A percentile compares a stretch with the other conserved stretches of the same genome.
Evolutionary conservation across 2,329 filamentous ascomycete species (phyloP).

Genomic region (Rhytidhysteron rufulum): DNA sequence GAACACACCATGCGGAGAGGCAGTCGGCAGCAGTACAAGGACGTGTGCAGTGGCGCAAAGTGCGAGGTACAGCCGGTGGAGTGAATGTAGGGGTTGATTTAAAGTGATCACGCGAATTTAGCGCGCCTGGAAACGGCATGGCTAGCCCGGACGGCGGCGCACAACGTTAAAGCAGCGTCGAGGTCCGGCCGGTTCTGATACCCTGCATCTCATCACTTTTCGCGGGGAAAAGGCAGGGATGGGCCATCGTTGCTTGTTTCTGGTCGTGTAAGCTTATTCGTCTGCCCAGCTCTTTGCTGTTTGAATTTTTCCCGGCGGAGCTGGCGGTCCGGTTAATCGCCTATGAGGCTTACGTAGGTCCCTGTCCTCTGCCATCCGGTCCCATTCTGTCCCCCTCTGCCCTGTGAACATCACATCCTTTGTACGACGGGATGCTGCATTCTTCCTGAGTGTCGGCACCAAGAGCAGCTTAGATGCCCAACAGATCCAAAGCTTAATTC

Average conservation of each 20-base stretch:
- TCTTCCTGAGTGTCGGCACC: too few relatives aligned
- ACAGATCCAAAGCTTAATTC: conserved; percentile 1
- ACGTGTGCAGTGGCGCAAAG: background rate
- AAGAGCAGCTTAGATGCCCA: conserved; percentile 2
- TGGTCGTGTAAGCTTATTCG: conserved; percentile 10
- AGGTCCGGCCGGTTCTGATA: background rate
- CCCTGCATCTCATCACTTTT: conserved; percentile 3
- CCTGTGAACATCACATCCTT: too few relatives aligned
- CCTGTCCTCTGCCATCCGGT: too few relatives aligned
- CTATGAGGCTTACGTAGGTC: too few relatives aligned
- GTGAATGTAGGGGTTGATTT: conserved; percentile 22
- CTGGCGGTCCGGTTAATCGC: conserved; percentile 25
- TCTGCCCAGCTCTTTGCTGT: conserved; percentile 9
- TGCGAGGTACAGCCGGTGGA: conserved; percentile 11
- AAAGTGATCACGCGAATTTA: conserved; percentile 26
- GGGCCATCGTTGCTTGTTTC: conserved; percentile 24
- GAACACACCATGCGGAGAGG: too few relatives aligned
- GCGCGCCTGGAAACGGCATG: conserved; percentile 15
- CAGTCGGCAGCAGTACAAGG: conserved; percentile 11
- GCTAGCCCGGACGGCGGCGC: conserved; percentile 14
- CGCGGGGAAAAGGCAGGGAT: conserved; percentile 11
- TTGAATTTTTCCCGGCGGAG: conserved; percentile 24
- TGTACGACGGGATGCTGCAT: too few relatives aligned
- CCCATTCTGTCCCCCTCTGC: too few relatives aligned
- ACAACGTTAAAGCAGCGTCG: conserved; percentile 20